Percentiles rank a stretch among this genome's conserved stretches.
Conservation (phyloP, 2,329 filamentous ascomycete species). For the Chaetomiaceae sp. region DNA sequence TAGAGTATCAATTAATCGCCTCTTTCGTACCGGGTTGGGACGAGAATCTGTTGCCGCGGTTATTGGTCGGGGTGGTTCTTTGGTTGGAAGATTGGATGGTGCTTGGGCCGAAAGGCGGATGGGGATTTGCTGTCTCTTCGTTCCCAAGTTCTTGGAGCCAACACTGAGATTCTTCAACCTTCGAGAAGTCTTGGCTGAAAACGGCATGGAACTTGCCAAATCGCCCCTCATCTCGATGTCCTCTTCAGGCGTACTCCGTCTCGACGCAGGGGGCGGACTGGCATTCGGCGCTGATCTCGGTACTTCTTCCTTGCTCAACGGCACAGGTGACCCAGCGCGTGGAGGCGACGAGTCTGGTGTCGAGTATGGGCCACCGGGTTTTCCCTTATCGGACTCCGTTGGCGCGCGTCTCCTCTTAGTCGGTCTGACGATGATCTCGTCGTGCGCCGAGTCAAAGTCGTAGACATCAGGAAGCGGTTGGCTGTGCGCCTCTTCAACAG, state of each 20-base stretch:
- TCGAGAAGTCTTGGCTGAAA: slow-evolving; percentile 25
- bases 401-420: slow-evolving; percentile 25
- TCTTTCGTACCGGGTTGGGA: slow-evolving; percentile 18
- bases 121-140: slow-evolving; percentile 23
- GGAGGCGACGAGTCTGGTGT: slow-evolving; percentile 27
- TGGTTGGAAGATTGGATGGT: slow-evolving; percentile 4
- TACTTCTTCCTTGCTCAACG: slow-evolving; percentile 6
- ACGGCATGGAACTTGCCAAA: slow-evolving; percentile 14
- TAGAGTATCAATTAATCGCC: slow-evolving; percentile 41
- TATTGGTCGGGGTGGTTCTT: slow-evolving; percentile 4
- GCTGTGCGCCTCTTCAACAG: slow-evolving; percentile 17
- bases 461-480: slow-evolving; percentile 21
- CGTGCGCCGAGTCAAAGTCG: slow-evolving; percentile 14
- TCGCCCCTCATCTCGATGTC: slow-evolving; percentile 21
- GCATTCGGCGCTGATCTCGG: slow-evolving; percentile 15
- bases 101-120: slow-evolving; percentile 23
- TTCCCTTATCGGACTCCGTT: slow-evolving; percentile 20
- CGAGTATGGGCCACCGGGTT: slow-evolving; percentile 21
- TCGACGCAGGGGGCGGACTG: not conserved
- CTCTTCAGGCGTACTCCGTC: slow-evolving; percentile 19
- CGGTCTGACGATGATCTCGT: slow-evolving; percentile 14
- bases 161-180: slow-evolving; percentile 24
- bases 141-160: slow-evolving; percentile 5
- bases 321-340: slow-evolving; percentile 7
- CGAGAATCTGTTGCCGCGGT: not conserved